A percentile compares a stretch with the other conserved stretches of the same genome.
Conservation (phyloP, 345 rosid genomes). For the Geranium brycei region DNA sequence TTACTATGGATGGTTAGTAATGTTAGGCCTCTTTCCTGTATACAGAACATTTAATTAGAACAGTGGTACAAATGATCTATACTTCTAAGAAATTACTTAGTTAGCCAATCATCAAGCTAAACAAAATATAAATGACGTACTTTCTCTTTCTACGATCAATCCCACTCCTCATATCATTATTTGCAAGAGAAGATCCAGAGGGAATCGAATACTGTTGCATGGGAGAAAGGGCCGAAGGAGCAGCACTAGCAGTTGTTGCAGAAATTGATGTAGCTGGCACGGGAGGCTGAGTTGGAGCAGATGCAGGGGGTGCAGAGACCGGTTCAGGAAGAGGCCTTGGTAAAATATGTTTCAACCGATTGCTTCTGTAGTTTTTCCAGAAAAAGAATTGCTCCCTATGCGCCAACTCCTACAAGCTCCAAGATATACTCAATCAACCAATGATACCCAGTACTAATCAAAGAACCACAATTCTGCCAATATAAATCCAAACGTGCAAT, state of each 20-base stretch:
- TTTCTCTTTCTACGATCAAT: constrained; percentile 80
- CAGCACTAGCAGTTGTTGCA: constrained; percentile 36
- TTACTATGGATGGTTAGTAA: no score
- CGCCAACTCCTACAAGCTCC: constrained; percentile 56
- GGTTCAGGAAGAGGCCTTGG: constrained; percentile 93
- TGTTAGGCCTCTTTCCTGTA: not conserved
- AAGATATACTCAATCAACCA: constrained; percentile 2
- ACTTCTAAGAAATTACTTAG: not conserved
- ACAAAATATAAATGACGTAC: constrained; percentile 19
- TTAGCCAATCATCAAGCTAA: not conserved
- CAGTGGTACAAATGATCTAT: not conserved
- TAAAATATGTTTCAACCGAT: constrained; percentile 77
- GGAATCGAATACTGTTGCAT: constrained; percentile 59
- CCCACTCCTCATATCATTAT: constrained; percentile 62
- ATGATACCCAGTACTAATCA: not conserved
- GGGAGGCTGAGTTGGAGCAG: constrained; percentile 24
- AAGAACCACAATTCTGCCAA: not conserved
- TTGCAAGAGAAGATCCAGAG: constrained; percentile 38
- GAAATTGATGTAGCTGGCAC: constrained; percentile 32
- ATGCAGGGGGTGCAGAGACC: constrained; percentile 31
- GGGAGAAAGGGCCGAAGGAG: constrained; percentile 61
- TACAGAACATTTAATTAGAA: not conserved
- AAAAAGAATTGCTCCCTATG: constrained; percentile 95
- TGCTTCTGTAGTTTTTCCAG: constrained; percentile 97
- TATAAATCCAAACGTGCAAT: not conserved